These are phyloP conservation scores for Hyphodiscus sp. DNA, from an alignment of 2,329 filamentous ascomycete genomes.

Conservation along the genomic window DNA sequence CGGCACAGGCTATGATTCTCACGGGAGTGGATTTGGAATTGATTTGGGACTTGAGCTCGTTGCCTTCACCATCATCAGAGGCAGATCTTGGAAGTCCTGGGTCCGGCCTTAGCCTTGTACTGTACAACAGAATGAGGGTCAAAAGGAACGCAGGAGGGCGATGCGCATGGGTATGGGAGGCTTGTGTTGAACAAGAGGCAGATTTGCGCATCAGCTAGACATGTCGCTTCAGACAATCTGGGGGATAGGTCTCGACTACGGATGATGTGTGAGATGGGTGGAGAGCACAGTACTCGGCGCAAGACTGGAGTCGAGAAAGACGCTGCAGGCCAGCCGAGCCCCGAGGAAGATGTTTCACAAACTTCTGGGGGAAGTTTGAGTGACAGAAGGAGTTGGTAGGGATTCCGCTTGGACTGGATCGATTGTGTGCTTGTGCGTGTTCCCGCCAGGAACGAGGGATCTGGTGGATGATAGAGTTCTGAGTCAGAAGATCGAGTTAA, in stretches of 20 bases:
- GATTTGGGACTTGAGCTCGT: constrained; percentile 12
- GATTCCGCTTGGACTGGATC: background rate
- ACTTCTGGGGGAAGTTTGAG: background rate
- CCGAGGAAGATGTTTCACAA: background rate
- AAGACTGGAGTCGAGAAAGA: background rate
- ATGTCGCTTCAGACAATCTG: background rate
- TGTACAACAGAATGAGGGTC: background rate
- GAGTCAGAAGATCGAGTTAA: background rate
- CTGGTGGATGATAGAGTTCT: background rate
- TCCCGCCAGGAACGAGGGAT: background rate
- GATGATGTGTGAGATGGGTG: background rate
- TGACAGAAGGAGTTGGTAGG: background rate
- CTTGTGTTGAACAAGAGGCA: background rate
- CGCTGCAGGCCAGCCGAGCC: background rate
- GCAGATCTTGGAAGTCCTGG: background rate
- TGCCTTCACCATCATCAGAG: constrained; percentile 21
- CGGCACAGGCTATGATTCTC: constrained; percentile 13
- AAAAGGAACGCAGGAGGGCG: background rate
- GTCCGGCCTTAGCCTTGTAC: constrained; percentile 2
- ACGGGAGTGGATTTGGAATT: background rate
- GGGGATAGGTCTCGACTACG: background rate
- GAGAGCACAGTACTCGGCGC: background rate
- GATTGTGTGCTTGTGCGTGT: background rate
- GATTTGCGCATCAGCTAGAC: background rate
- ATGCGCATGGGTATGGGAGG: background rate